Conservation (phyloP, 148 eudicot species). For the Rhododendron kiyosumense region DNA sequence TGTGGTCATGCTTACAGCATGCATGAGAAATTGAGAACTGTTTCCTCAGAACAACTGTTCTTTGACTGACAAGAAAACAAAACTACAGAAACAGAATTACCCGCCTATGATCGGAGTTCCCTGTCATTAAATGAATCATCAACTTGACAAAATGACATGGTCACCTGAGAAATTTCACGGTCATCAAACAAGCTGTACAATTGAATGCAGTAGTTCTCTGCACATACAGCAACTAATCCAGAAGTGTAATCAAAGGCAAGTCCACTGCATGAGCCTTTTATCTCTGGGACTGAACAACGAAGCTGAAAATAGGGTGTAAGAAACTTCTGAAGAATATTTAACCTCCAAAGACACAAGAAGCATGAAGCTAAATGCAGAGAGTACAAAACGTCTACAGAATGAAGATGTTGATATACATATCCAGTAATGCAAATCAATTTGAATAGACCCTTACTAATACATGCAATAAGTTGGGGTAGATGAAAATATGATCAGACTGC, state of each 20-base stretch:
- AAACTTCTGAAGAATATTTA: neutral
- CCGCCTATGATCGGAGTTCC: neutral
- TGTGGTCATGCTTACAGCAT: neutral
- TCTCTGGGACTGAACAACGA: conserved; percentile 60
- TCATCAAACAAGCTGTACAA: conserved; percentile 81
- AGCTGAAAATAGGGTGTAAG: conserved; percentile 57
- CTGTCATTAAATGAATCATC: neutral
- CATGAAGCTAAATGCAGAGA: neutral
- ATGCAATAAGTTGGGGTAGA: neutral
- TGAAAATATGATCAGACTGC: neutral
- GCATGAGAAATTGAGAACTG: neutral
- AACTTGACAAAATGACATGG: neutral
- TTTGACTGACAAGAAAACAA: neutral
- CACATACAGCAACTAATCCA: conserved; percentile 64
- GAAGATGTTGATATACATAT: neutral
- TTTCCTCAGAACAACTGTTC: neutral
- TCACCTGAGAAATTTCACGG: conserved; percentile 78
- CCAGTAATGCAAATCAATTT: neutral
- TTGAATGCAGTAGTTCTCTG: conserved; percentile 79
- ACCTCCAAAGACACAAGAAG: neutral
- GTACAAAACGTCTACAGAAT: neutral
- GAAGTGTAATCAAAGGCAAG: conserved; percentile 49
- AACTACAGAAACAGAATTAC: neutral
- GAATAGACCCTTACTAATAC: neutral
- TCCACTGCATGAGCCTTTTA: conserved; percentile 37